Base-by-base conservation (phyloP, 192 early-diverging fungal species). In the Linnemannia exigua region DNA sequence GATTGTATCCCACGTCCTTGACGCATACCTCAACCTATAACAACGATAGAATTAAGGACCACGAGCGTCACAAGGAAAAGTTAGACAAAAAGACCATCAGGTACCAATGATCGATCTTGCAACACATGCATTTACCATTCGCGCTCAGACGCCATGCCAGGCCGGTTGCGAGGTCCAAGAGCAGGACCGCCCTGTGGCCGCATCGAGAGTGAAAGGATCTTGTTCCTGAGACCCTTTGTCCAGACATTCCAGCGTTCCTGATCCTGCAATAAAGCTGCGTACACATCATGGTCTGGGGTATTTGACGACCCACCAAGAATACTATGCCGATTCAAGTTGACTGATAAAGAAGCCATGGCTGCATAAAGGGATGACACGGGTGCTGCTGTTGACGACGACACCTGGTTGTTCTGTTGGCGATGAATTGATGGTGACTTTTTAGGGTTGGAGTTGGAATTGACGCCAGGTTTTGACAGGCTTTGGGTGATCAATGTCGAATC, bases 121-220 rank as follows among this genome's bases (percentile, higher is more conserved):
- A 54, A 36, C 8, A 58, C 6, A 12, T 14, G 3, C 38, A 12
- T 41, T 47, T 82, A 82, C 80, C 82, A 85, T 66, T 85, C 82
- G 0, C 82, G 77, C 61, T 85, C 82, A 31, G 77, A 79, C 5
- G 70, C 82, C 52, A 76, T 79, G 25, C 82, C 82, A 0, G 82
- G 82, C 17, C 77, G 71, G 31, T 67, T 72, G 19, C 82, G 54
- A 15, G 82, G 77, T 31, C 82, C 82, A 6, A 85, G 77, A 7
- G 82, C 82, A 12, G 82, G 82, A 1, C 82, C 82, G 11, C 82
- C 82, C 54, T 85, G 82, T 1, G 82, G 77, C 4, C 77, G 22
- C 82, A 85, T 85, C 44, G 82, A 85, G 2, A 85, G 47, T 7
- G 82, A 85, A 17, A 85, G 19, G 20, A 85, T 74, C 69, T 85